Conservation (phyloP, 2,329 filamentous ascomycete species). For the Alternaria sp. region DNA sequence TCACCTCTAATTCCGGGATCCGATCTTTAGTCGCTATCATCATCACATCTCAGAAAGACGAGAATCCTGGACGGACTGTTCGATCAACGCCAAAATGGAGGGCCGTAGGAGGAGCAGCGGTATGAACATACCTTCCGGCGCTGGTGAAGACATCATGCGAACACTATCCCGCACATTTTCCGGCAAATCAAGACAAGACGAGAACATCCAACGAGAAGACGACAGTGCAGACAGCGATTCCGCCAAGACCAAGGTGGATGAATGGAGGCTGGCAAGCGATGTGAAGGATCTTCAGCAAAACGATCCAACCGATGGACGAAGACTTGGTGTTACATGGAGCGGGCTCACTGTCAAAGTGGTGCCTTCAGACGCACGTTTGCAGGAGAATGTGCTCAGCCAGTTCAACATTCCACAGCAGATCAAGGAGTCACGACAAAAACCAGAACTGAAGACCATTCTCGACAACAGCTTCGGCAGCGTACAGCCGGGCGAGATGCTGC, state of each 20-base stretch:
- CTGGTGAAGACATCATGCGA: slow-evolving; percentile 21
- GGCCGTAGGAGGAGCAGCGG: slow-evolving; percentile 1
- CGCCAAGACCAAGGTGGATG: slow-evolving; percentile 25
- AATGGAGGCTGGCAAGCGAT: slow-evolving; percentile 29
- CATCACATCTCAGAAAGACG: neutral
- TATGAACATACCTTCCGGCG: slow-evolving; percentile 3
- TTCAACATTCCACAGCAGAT: slow-evolving; percentile 52
- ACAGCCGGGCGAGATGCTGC: slow-evolving; percentile 73
- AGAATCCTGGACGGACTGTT: neutral
- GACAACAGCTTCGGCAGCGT: slow-evolving; percentile 71
- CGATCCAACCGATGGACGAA: slow-evolving; percentile 22
- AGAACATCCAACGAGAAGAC: slow-evolving; percentile 6
- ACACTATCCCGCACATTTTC: slow-evolving; percentile 26
- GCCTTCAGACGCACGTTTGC: slow-evolving; percentile 67
- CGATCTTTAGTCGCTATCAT: neutral
- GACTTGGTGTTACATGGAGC: slow-evolving; percentile 71
- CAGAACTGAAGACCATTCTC: slow-evolving; percentile 64
- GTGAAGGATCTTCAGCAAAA: slow-evolving; percentile 25
- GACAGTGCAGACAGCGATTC: slow-evolving; percentile 12
- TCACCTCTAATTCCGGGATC: neutral
- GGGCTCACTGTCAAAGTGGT: slow-evolving; percentile 76
- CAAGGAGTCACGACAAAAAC: slow-evolving; percentile 55
- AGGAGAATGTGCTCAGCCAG: slow-evolving; percentile 61
- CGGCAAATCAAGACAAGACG: slow-evolving; percentile 19
- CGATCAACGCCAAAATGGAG: neutral